Evolutionary conservation across 2,329 filamentous ascomycete genomes (phyloP), one percentile per base, ranked within the genome.

Genomic region (Hypoxylon sp.): DNA sequence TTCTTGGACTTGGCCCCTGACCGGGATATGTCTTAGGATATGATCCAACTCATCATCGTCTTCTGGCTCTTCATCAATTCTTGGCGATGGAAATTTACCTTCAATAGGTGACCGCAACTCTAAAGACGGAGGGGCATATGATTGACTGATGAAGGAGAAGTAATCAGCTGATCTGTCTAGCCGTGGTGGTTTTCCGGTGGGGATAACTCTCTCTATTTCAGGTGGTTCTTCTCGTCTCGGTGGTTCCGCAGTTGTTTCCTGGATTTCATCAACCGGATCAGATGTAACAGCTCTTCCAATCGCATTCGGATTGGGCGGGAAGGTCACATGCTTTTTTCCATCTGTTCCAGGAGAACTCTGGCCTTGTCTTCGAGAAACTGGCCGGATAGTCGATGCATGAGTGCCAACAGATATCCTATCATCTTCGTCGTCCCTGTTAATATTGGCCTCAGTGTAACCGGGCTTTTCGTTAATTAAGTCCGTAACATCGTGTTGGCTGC

Each of bases 61-160:
- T 36, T 72, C 67, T 2, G 70, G 71, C 50, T 71, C 67, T 43
- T 75, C 72, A 1, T 70, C 60, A 43, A 69, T 71, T 38, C 63
- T 67, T 28, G 70, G 63, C 9, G 74, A 70, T 9, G 65, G 67
- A 19, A 66, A 68, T 45, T 68, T 71, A 5, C 60, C 63, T 9
- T 74, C 72, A 14, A 60, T 43, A 11, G 70, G 74, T 3, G 72
- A 72, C 6, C 65, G 63, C n/a, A 77, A 55, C 49, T 78, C 75
- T 7, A 77, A 60, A 19, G 71, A 60, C 10, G 76, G 75, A 25
- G 74, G 73, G 14, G 74, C 63, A 57, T 77, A 78, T 2, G 77
- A 73, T 45, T 78, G 74, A 46, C 49, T 74, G 10, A 78, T 73
- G 43, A 76, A 77, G 7, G 71, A 65, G 30, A 77, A 77, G 52